Base-by-base conservation (phyloP, 805 yeast genomes). In the Allodekkera sacchari region DNA sequence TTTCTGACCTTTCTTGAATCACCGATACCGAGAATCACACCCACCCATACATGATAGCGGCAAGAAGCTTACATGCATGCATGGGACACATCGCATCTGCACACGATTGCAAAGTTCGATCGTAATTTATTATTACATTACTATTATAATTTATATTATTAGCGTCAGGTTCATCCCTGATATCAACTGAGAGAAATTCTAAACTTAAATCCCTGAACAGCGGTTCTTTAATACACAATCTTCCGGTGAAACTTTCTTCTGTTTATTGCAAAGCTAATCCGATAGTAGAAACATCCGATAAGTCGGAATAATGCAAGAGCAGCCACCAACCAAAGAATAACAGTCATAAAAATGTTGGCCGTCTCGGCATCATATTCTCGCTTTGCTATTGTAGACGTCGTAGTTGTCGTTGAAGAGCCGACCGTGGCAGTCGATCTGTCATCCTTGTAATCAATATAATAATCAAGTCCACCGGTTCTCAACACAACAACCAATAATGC, bases 261-360 rank as follows among this genome's bases (percentile, higher is more conserved):
- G 13, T 35, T 32, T 19, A 48, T 30, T 12, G 41, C 33, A 7
- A 42, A 36, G 10, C 43, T 42, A 12, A 55, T 28, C 12, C 59
- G 36, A 37, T 74, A 88, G 33, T 71, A 50, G 1, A 71, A 48
- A 38, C 92, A 75, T 2, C 96, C 95, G 19, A 75, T 32, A 39
- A 87, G 76, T 41, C 96, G 66, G 50, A 83, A 74, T 5, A 77
- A 68, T 1, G 96, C 95, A 57, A 84, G 66, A 5, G 73, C 80
- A 1, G 95, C 95, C 29, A 89, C 96, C 18, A 83, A 64, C 96
- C 97, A 89, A 43, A 89, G 64, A 27, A 89, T 77, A 23, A 88
- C 83, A 9, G 87, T 71, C 63, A 89, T 71, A 51, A 88, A 89
- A 3, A 72, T 61, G 32, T 38, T 42, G 3, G 55, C 42, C n/a